Evolutionary conservation across 2,329 filamentous ascomycete genomes (phyloP), one percentile per base, ranked within the genome.

Genomic region (Xylaria sp.): DNA sequence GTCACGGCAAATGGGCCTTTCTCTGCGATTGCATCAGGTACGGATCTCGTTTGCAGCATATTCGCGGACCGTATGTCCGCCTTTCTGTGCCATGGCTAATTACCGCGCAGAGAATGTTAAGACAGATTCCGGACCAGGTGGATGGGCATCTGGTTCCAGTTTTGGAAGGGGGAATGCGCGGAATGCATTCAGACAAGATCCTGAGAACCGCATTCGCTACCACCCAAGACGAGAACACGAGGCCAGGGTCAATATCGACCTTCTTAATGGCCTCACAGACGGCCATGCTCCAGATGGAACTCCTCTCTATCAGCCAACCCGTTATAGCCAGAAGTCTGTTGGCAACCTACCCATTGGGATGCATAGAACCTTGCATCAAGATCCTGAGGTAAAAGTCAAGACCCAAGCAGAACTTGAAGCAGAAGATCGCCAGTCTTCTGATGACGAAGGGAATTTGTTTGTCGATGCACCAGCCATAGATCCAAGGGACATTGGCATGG

Each of bases 361-460:
- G 65, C 79, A 80, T 65, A 79, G 85, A 62, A 77, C 78, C 62
- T 81, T 85, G 65, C 82, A 85, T 67, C 81, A 84, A 70, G 81
- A 85, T 15, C 76, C 80, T 23, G 81, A 80, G n/a, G 73, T 84
- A 29, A 77, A 82, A 54, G 81, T 86, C 48, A 81, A 83, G 10
- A 85, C 83, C 0, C 81, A 82, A n/a, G 83, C 83, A 37, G 84
- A 87, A 66, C 76, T 86, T 11, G 82, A 85, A 65, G 83, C 83
- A 0, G 80, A 82, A 53, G 82, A 86, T 60, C 79, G 80, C 2
- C 68, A 73, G 54, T 69, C 76, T 41, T 71, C 77, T 0, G 78
- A 76, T 43, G 77, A 80, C 41, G 79, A 81, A 57, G 79, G 81
- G 33, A 79, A 79, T 38, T 75, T 83, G 5, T 83, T 79, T 71